A percentile compares a stretch with the other conserved stretches of the same genome.
Evolutionary conservation across 2,329 filamentous ascomycete species (phyloP).

Genomic region (Colletotrichum sp.): DNA sequence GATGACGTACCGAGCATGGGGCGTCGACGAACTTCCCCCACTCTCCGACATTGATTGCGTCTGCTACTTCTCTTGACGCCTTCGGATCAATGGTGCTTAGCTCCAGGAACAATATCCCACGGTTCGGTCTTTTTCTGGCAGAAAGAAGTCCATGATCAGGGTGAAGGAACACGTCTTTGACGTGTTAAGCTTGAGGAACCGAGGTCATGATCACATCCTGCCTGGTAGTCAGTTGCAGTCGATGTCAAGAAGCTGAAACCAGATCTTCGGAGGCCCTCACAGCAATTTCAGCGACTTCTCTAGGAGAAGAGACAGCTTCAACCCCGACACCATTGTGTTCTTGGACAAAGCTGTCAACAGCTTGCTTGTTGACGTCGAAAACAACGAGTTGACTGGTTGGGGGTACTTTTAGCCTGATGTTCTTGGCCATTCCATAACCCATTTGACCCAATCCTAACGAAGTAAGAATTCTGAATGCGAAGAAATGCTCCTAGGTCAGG

Average conservation of each 20-base stretch:
- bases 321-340: background rate
- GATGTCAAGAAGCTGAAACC: background rate
- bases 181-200: background rate
- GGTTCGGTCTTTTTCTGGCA: background rate
- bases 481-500: background rate
- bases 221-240: background rate
- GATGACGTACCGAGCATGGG: background rate
- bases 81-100: background rate
- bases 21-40: background rate
- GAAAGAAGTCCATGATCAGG: background rate
- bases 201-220: background rate
- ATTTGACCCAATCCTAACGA: background rate
- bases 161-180: background rate
- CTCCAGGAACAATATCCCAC: background rate
- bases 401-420: background rate
- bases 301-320: background rate
- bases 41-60: background rate
- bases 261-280: background rate
- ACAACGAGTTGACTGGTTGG: background rate
- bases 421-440: background rate
- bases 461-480: background rate
- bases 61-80: background rate
- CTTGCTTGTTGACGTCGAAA: background rate
- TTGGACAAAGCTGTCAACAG: background rate
- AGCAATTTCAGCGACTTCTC: background rate